Conservation (phyloP, 305 asterid species). For the Fraxinus sp. region DNA sequence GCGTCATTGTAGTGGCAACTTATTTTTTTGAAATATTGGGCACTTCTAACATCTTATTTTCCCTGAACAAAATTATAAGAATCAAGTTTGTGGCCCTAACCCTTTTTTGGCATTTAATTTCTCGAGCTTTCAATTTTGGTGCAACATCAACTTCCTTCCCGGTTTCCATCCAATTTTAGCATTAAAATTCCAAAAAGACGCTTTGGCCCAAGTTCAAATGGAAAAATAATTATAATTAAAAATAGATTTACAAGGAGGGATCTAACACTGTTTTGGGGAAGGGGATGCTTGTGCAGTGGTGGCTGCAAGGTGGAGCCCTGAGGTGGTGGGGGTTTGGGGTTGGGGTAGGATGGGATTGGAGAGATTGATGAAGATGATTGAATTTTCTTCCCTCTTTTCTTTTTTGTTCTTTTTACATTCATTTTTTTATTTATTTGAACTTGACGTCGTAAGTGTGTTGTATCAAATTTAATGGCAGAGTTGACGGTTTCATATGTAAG, state of each 20-base stretch:
- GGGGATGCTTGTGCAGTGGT: not conserved
- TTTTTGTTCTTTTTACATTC: not conserved
- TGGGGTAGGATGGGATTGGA: not conserved
- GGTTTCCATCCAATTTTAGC: not conserved
- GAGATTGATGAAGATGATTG: not conserved
- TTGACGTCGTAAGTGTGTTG: not conserved
- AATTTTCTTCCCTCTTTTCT: not conserved
- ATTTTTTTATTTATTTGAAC: not conserved
- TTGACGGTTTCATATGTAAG: not conserved
- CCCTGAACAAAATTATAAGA: not conserved
- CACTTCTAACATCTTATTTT: not conserved
- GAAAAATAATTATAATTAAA: not conserved
- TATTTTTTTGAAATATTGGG: not conserved
- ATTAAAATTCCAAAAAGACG: not conserved
- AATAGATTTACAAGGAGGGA: not conserved
- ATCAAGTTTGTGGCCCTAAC: not conserved
- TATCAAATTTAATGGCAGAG: not conserved
- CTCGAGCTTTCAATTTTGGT: not conserved
- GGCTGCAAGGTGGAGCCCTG: not conserved
- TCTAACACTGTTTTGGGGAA: not conserved
- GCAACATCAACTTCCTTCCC: not conserved
- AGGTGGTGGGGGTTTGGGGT: not conserved
- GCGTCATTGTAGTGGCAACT: not conserved
- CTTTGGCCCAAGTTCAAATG: not conserved
- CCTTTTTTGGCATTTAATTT: not conserved